Evolutionary conservation across 139 green algal genomes (phyloP).

Genomic region (Trebouxia sp.): DNA sequence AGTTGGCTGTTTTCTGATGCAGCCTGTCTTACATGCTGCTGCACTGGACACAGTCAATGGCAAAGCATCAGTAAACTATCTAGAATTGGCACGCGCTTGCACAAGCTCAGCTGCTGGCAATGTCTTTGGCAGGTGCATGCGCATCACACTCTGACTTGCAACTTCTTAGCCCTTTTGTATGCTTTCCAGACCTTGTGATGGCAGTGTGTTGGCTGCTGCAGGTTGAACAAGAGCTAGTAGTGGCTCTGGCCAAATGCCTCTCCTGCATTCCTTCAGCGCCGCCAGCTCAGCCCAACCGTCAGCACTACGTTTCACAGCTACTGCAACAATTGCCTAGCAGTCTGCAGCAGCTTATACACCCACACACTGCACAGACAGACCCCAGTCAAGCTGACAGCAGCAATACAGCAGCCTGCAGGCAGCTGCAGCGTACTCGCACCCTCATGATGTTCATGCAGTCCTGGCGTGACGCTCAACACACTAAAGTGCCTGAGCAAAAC

Average conservation of each 20-base stretch:
- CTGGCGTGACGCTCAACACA: background rate
- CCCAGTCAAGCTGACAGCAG: background rate
- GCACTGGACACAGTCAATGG: too few species aligned
- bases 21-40: too few species aligned
- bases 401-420: background rate
- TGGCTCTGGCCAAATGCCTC: constrained; percentile 3
- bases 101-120: too few species aligned
- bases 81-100: too few species aligned
- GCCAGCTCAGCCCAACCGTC: background rate
- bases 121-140: too few species aligned
- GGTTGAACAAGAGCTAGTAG: constrained; percentile 15
- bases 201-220: background rate
- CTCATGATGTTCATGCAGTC: constrained; percentile 16
- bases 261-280: background rate
- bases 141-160: too few species aligned
- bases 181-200: too few species aligned
- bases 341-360: constrained; percentile 2
- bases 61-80: too few species aligned
- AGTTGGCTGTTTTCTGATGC: too few species aligned
- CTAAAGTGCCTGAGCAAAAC: background rate
- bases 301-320: background rate
- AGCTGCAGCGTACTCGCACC: background rate
- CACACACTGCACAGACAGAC: background rate
- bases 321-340: background rate
- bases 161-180: too few species aligned